A percentile compares a stretch with the other conserved stretches of the same genome.
Evolutionary conservation across 2,329 filamentous ascomycete genomes (phyloP).

Genomic region (Hyphodiscus sp.): DNA sequence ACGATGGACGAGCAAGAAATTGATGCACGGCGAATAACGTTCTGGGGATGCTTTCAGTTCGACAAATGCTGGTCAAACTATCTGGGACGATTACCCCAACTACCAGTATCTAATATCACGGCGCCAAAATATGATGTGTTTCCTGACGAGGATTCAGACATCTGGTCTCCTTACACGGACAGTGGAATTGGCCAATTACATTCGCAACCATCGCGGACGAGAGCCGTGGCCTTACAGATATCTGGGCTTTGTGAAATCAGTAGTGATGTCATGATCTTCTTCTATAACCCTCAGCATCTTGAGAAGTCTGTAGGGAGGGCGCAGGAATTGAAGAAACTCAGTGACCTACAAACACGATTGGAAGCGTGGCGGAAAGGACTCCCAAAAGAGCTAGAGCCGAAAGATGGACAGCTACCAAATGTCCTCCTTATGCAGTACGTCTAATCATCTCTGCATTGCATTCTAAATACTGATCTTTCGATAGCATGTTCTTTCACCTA

Average conservation of each 20-base stretch:
- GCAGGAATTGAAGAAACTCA: slow-evolving; percentile 83
- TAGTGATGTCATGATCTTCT: slow-evolving; percentile 79
- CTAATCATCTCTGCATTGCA: not conserved
- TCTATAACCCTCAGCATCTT: slow-evolving; percentile 76
- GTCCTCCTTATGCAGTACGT: slow-evolving; percentile 79
- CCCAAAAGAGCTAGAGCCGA: slow-evolving; percentile 81
- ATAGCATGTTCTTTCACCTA: slow-evolving; percentile 94
- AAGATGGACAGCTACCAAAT: slow-evolving; percentile 81
- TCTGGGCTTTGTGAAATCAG: slow-evolving; percentile 87
- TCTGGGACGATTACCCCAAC: slow-evolving; percentile 80
- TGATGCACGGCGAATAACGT: slow-evolving; percentile 84
- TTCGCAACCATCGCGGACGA: slow-evolving; percentile 74
- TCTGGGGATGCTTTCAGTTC: slow-evolving; percentile 97
- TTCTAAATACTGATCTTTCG: slow-evolving; percentile 20
- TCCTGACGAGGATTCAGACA: slow-evolving; percentile 75
- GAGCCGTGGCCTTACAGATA: slow-evolving; percentile 76
- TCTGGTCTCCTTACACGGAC: slow-evolving; percentile 87
- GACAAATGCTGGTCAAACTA: slow-evolving; percentile 99
- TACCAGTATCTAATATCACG: slow-evolving; percentile 72
- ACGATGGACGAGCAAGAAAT: slow-evolving; percentile 72
- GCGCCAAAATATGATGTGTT: slow-evolving; percentile 89
- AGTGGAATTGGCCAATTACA: slow-evolving; percentile 65
- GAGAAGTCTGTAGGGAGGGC: slow-evolving; percentile 64
- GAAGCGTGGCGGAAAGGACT: slow-evolving; percentile 84
- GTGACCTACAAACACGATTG: slow-evolving; percentile 81